Percentiles rank a stretch among this genome's conserved stretches.
Evolutionary conservation across 805 yeast species (phyloP).

Genomic region (Yarrowia sp.): DNA sequence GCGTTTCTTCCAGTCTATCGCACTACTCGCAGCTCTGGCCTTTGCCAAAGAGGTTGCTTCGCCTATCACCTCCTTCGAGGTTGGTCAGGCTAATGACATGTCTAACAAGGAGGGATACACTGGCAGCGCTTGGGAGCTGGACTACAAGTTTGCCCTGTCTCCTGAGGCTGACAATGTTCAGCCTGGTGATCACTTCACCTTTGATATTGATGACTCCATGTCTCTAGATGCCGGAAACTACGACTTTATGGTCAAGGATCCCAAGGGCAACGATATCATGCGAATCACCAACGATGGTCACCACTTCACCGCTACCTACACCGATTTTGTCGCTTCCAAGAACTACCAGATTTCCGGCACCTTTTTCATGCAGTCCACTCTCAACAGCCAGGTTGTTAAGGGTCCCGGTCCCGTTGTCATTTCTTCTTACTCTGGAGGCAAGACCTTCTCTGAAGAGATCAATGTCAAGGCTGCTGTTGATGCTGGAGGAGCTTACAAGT

Average conservation of each 20-base stretch:
- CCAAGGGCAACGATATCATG: not conserved
- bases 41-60: slow-evolving; percentile 5
- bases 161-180: not conserved
- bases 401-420: not conserved
- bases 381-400: not conserved
- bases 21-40: not conserved
- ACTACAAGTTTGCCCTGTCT: not conserved
- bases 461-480: not conserved
- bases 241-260: slow-evolving; percentile 12
- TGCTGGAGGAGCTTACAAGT: not conserved
- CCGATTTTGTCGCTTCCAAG: slow-evolving; percentile 16
- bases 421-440: not conserved
- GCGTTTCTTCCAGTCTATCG: not conserved
- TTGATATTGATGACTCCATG: not conserved
- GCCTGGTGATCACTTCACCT: slow-evolving; percentile 15
- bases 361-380: not conserved
- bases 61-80: not conserved
- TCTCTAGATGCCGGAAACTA: not conserved
- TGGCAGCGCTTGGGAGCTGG: not conserved
- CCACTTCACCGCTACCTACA: slow-evolving; percentile 8
- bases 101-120: not conserved
- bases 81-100: not conserved
- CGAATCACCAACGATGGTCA: slow-evolving; percentile 17
- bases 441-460: not conserved
- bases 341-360: slow-evolving; percentile 1